phyloP scores from a whole-genome alignment of 805 yeast species.

The Wickerhamomyces mucosus region DNA sequence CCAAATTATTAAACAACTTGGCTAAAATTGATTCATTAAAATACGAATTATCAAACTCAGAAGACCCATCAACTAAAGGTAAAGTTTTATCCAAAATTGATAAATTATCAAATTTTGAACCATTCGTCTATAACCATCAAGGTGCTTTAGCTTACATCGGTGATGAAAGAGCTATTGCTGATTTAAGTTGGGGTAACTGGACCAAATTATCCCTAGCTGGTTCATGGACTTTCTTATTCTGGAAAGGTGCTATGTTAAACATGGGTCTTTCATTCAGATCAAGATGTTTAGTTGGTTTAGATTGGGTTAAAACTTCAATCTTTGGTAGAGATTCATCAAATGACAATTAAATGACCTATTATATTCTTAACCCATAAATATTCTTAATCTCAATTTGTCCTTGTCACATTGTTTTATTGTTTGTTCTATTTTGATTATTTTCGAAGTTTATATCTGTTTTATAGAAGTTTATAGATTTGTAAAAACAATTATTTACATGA shows the following conservation, averaged over 20 bases:
- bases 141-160: conserved; percentile 96
- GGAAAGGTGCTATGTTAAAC: conserved; percentile 90
- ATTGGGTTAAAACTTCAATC: conserved; percentile 80
- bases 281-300: conserved; percentile 75
- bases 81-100: conserved; percentile 25
- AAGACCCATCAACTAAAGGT: conserved; percentile 28
- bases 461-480: no score
- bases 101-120: conserved; percentile 38
- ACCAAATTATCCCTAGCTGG: conserved; percentile 78
- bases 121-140: conserved; percentile 77
- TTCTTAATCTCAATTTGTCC: no score
- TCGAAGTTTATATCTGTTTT: no score
- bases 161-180: conserved; percentile 89
- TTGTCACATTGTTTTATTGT: no score
- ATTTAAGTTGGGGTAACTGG: conserved; percentile 72
- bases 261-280: conserved; percentile 89
- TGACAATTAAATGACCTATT: no score
- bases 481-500: no score
- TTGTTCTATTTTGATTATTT: no score
- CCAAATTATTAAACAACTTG: conserved; percentile 56
- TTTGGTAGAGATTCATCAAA: conserved; percentile 78
- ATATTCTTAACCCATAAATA: no score
- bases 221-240: conserved; percentile 77
- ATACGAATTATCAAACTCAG: conserved; percentile 24
- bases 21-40: conserved; percentile 52